phyloP scores from a whole-genome alignment of 495 filamentous ascomycete genomes.

The Penicillium mononematosum region DNA sequence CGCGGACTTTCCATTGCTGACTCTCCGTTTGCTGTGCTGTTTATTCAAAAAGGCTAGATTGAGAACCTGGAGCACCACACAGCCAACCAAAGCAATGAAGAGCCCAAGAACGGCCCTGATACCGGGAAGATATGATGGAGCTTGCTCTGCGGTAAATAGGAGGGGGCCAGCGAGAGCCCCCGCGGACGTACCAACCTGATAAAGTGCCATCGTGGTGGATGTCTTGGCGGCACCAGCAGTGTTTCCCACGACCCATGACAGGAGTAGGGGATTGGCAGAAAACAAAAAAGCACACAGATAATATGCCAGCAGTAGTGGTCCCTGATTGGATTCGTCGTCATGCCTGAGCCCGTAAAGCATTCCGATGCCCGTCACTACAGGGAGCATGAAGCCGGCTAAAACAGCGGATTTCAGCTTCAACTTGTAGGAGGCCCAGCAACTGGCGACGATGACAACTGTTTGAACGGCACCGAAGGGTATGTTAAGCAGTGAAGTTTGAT shows the following conservation, averaged over 20 bases:
- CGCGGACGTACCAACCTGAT: not conserved
- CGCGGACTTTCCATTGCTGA: not conserved
- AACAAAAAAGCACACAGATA: not conserved
- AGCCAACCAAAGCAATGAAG: constrained; percentile 1
- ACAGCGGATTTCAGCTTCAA: not conserved
- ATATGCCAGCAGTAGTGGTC: not conserved
- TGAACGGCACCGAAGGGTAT: not conserved
- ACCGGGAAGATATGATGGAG: not conserved
- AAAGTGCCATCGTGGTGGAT: not conserved
- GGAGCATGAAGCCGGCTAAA: not conserved
- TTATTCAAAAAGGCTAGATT: not conserved
- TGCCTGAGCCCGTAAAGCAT: not conserved
- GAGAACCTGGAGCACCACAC: not conserved
- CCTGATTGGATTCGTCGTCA: not conserved
- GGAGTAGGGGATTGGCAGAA: not conserved
- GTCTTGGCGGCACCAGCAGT: not conserved
- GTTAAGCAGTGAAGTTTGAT: not conserved
- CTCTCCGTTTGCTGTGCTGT: not conserved
- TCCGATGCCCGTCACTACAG: not conserved
- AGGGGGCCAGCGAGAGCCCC: not conserved
- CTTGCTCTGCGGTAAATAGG: not conserved
- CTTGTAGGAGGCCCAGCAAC: not conserved
- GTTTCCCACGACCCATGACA: not conserved
- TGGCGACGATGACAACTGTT: not conserved
- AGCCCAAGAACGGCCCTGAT: not conserved